Evolutionary conservation across 2,329 filamentous ascomycete genomes (phyloP), one percentile per base, ranked within the genome.

Genomic region (Orbilia quercus): DNA sequence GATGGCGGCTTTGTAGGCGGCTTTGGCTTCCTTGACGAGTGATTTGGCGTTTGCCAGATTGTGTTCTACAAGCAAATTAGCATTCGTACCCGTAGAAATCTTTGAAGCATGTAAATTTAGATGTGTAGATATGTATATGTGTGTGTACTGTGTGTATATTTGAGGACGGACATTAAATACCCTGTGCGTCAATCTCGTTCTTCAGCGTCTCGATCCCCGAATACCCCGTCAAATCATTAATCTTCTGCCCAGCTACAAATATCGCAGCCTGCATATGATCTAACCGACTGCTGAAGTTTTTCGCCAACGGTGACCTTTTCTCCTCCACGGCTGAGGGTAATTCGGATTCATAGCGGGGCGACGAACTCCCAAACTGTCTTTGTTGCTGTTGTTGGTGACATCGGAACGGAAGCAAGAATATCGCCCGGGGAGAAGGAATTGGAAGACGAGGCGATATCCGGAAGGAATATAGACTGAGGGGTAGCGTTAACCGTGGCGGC

Each of bases 201-300:
- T 96, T 96, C 76, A 99, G 86, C 22, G 87, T 84, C 80, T 97
- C 93, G 80, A 99, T 98, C 45, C 90, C 88, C 0, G 91, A 90
- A 83, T 98, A 99, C 76, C 95, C 95, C 1, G 95, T 99, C 60
- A 97, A 87, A 78, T 93, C 91, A 81, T 97, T 99, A 81, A 99
- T 87, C 70, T 91, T 90, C 80, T 95, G 91, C 1, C 91, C 91
- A 2, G 93, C 93, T 57, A 90, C 86, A 75, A 96, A 90, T 48
- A 96, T 85, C 77, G 94, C 92, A 31, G 89, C 87, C 79, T 98
- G 92, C 18, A 97, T 80, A 75, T 91, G 89, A 82, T 99, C 95
- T 91, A 98, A 96, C 79, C 96, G 83, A 65, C 85, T 81, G 51
- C 86, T 87, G 79, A 95, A 87, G 63, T 85, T 83, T 76, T 87